Percentiles rank a stretch among this genome's conserved stretches.
phyloP scores from a whole-genome alignment of 345 rosid species.

The Eucalyptus camaldulensis region DNA sequence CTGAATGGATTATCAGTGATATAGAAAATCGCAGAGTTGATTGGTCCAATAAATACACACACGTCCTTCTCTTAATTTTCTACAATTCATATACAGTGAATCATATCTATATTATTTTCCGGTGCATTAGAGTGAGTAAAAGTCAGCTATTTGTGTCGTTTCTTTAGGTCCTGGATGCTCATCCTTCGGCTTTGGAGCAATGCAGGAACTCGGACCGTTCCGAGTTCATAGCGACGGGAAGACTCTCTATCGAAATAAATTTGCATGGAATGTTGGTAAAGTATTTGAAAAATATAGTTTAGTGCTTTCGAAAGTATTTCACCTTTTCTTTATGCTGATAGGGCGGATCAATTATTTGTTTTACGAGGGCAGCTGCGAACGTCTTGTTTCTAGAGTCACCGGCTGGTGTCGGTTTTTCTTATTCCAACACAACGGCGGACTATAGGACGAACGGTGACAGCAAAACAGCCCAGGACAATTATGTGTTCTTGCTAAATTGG shows the following conservation, averaged over 20 bases:
- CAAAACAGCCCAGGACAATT: no score
- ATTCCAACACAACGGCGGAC: no score
- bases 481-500: no score
- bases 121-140: not conserved
- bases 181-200: conserved; percentile 28
- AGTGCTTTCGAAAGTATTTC: not conserved
- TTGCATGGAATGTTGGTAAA: conserved; percentile 4
- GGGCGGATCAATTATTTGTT: not conserved
- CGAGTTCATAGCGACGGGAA: conserved; percentile 24
- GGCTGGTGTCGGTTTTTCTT: no score
- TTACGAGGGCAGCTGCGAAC: conserved; percentile 39
- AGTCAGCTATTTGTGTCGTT: no score
- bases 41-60: not conserved
- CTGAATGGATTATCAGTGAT: no score
- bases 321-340: not conserved
- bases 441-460: no score
- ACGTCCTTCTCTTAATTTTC: not conserved
- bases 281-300: no score
- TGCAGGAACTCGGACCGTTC: conserved; percentile 36
- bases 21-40: no score
- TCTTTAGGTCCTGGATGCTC: conserved; percentile 32
- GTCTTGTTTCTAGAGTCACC: no score
- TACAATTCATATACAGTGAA: not conserved
- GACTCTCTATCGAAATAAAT: conserved; percentile 11
- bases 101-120: not conserved